Conservation (phyloP, 2,329 filamentous ascomycete species). For the Aphanocladium album region DNA sequence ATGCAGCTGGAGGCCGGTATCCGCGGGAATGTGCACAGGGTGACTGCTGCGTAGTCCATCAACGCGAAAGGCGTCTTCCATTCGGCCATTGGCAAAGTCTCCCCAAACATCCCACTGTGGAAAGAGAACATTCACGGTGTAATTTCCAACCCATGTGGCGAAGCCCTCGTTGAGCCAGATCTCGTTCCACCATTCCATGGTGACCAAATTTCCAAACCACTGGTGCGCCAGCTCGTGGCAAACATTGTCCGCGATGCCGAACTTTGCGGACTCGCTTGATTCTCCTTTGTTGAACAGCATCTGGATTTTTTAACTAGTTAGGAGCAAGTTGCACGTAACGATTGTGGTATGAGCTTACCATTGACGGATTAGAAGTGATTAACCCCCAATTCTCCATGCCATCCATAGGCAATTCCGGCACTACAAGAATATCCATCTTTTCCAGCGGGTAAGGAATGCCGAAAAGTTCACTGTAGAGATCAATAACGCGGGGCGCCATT, state of each 20-base stretch:
- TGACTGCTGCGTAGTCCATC: slow-evolving; percentile 89
- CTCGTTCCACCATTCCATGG: slow-evolving; percentile 96
- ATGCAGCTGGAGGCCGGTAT: slow-evolving; percentile 89
- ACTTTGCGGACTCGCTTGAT: slow-evolving; percentile 85
- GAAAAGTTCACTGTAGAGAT: slow-evolving; percentile 94
- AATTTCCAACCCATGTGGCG: slow-evolving; percentile 96
- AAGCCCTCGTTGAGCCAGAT: slow-evolving; percentile 95
- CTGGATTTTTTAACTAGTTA: slow-evolving; percentile 59
- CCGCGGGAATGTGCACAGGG: slow-evolving; percentile 91
- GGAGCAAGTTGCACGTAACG: background rate
- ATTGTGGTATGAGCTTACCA: background rate
- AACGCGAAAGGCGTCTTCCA: slow-evolving; percentile 84
- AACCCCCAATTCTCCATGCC: slow-evolving; percentile 97
- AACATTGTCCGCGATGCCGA: slow-evolving; percentile 91
- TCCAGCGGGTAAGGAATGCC: slow-evolving; percentile 88
- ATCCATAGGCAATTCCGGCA: slow-evolving; percentile 82
- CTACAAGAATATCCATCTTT: slow-evolving; percentile 83
- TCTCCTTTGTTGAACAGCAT: slow-evolving; percentile 92
- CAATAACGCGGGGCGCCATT: slow-evolving; percentile 86
- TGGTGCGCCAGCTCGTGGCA: slow-evolving; percentile 94
- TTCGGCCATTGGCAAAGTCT: slow-evolving; percentile 91
- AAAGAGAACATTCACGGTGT: slow-evolving; percentile 83
- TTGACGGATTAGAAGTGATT: slow-evolving; percentile 70
- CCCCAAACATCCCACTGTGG: slow-evolving; percentile 98
- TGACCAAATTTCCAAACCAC: slow-evolving; percentile 93